These are phyloP conservation scores for Rhodotorula glutinis DNA, from an alignment of 1,284 basidiomycete genomes.

Conservation along the genomic window DNA sequence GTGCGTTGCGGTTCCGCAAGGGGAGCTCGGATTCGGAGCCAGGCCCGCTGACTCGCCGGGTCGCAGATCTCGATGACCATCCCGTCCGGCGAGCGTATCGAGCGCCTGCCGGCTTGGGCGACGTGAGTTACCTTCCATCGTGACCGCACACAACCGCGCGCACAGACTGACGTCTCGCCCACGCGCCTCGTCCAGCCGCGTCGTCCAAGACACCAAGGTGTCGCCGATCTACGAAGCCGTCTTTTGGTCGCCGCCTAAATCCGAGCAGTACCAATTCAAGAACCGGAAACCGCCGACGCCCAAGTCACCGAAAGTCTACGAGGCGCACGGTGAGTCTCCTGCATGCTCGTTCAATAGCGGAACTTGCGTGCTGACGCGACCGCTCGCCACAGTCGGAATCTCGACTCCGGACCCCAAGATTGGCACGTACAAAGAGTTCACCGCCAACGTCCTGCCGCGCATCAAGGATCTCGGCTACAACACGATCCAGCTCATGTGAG, in stretches of 20 bases:
- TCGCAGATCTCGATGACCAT: constrained; percentile 79
- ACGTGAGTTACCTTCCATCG: constrained; percentile 46
- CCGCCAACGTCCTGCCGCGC: constrained; percentile 73
- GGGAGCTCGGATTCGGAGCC: not conserved
- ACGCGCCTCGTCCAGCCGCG: constrained; percentile 54
- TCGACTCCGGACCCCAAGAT: constrained; percentile 82
- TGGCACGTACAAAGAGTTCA: constrained; percentile 95
- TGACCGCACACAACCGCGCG: not conserved
- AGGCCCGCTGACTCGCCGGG: not conserved
- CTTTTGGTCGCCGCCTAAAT: constrained; percentile 91
- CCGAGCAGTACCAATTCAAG: constrained; percentile 76
- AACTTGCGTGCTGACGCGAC: no score
- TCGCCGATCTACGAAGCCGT: constrained; percentile 92
- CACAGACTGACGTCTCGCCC: not conserved
- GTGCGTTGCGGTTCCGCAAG: constrained; percentile 48
- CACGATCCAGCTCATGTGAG: constrained; percentile 92
- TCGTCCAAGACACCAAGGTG: constrained; percentile 85
- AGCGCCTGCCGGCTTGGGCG: constrained; percentile 91
- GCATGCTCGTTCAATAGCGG: not conserved
- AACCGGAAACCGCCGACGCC: constrained; percentile 68
- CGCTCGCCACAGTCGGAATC: constrained; percentile 70
- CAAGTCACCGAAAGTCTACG: constrained; percentile 79
- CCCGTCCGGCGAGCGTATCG: constrained; percentile 67
- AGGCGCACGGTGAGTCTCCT: constrained; percentile 66
- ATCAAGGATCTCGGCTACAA: constrained; percentile 94